A percentile compares a stretch with the other conserved stretches of the same genome.
Conservation (phyloP, 179 eudicot species). For the Vitellaria paradoxa region DNA sequence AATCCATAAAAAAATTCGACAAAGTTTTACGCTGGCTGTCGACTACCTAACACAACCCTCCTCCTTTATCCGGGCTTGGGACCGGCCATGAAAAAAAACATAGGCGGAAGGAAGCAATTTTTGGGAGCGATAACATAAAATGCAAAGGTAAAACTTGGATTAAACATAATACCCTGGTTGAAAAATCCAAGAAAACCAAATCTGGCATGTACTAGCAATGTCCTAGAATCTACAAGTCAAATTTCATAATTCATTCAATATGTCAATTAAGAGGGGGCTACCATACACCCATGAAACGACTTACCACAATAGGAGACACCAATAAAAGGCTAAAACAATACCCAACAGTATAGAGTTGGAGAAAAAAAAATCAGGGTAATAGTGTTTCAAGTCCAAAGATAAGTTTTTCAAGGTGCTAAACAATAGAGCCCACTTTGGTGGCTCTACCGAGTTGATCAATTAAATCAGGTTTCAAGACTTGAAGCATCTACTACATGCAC, state of each 20-base stretch:
- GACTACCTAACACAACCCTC: too few relatives aligned
- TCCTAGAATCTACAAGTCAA: background rate
- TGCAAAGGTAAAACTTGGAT: background rate
- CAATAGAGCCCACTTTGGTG: background rate
- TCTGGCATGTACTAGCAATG: background rate
- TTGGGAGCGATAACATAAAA: background rate
- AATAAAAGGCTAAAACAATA: background rate
- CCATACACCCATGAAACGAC: too few relatives aligned
- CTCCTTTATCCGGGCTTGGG: too few relatives aligned
- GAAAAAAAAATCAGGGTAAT: background rate
- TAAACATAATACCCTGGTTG: background rate
- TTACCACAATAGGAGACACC: too few relatives aligned
- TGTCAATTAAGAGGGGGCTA: background rate
- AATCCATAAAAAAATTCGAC: too few relatives aligned
- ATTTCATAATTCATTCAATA: background rate
- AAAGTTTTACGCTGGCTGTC: too few relatives aligned
- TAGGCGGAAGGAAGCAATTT: background rate
- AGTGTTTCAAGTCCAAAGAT: background rate
- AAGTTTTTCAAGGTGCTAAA: background rate
- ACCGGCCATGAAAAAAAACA: too few relatives aligned
- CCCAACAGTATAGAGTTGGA: background rate
- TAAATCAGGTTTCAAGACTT: constrained; percentile 4
- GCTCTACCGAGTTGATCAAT: background rate
- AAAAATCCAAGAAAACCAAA: background rate
- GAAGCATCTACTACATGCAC: background rate